Conservation (phyloP, 352 stramenopile genomes). For the Globisporangium nodosum region DNA sequence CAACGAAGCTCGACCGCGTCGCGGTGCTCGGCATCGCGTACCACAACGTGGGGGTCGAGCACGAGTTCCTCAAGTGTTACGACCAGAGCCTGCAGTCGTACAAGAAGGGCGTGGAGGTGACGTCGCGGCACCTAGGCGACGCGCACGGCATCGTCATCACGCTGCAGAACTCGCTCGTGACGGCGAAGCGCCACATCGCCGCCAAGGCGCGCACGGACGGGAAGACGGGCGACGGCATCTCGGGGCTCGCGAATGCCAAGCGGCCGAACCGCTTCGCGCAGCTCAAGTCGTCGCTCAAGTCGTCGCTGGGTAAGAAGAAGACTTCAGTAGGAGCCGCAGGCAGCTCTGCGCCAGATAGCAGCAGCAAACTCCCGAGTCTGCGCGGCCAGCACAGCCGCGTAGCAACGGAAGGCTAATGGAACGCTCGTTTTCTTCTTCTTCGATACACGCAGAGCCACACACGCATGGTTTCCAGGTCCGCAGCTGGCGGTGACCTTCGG, state of each 20-base stretch:
- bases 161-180: slow-evolving; percentile 86
- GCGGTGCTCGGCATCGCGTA: slow-evolving; percentile 93
- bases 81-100: slow-evolving; percentile 89
- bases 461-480: neutral
- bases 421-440: neutral
- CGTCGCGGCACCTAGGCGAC: slow-evolving; percentile 77
- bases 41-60: slow-evolving; percentile 94
- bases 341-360: slow-evolving; percentile 6
- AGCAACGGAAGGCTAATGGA: slow-evolving; percentile 3
- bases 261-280: slow-evolving; percentile 20
- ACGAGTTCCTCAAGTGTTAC: slow-evolving; percentile 93
- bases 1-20: slow-evolving; percentile 80
- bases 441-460: neutral
- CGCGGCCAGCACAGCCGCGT: slow-evolving; percentile 7
- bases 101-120: slow-evolving; percentile 89
- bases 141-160: slow-evolving; percentile 90
- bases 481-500: neutral
- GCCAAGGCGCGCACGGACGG: slow-evolving; percentile 37
- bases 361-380: slow-evolving; percentile 11
- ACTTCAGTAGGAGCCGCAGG: neutral
- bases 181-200: slow-evolving; percentile 62
- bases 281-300: slow-evolving; percentile 34
- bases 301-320: slow-evolving; percentile 39
- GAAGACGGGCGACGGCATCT: slow-evolving; percentile 53
- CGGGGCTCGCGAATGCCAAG: slow-evolving; percentile 14